Percentiles rank a stretch among this genome's conserved stretches.
These are phyloP conservation scores for Sporisorium iseilematis-ciliati DNA, from an alignment of 1,284 basidiomycete genomes.

Conservation along the genomic window DNA sequence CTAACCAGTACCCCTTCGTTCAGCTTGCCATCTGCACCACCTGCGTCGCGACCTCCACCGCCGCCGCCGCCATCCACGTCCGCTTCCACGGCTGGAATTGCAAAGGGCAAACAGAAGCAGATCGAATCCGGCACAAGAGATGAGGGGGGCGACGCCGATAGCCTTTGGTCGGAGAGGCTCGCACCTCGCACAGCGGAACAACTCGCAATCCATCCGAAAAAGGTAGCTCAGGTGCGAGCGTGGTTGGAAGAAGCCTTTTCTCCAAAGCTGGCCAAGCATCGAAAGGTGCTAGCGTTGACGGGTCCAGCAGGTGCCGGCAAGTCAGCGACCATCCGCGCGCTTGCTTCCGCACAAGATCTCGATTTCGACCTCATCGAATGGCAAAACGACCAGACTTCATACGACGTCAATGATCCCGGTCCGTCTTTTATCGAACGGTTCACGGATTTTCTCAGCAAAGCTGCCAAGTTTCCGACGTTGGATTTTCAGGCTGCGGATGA, in stretches of 20 bases:
- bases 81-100: not conserved
- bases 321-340: slow-evolving; percentile 82
- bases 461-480: slow-evolving; percentile 50
- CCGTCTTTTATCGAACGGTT: slow-evolving; percentile 54
- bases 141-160: not conserved
- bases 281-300: slow-evolving; percentile 81
- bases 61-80: not conserved
- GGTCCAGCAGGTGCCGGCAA: slow-evolving; percentile 93
- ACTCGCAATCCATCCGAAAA: slow-evolving; percentile 87
- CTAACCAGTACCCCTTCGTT: slow-evolving; percentile 43
- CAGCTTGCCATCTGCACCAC: slow-evolving; percentile 10
- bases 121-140: not conserved
- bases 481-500: slow-evolving; percentile 17
- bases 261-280: slow-evolving; percentile 78
- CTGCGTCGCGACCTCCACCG: not conserved
- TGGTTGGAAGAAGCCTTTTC: slow-evolving; percentile 89
- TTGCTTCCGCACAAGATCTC: slow-evolving; percentile 77
- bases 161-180: slow-evolving; percentile 35
- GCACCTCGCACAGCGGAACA: slow-evolving; percentile 70
- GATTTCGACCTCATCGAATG: slow-evolving; percentile 88
- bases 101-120: slow-evolving; percentile 37
- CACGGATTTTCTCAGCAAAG: slow-evolving; percentile 52
- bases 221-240: slow-evolving; percentile 83
- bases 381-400: slow-evolving; percentile 73
- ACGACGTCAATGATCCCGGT: slow-evolving; percentile 11